Conservation (phyloP, 2,329 filamentous ascomycete genomes). For the Penicillium sp. region DNA sequence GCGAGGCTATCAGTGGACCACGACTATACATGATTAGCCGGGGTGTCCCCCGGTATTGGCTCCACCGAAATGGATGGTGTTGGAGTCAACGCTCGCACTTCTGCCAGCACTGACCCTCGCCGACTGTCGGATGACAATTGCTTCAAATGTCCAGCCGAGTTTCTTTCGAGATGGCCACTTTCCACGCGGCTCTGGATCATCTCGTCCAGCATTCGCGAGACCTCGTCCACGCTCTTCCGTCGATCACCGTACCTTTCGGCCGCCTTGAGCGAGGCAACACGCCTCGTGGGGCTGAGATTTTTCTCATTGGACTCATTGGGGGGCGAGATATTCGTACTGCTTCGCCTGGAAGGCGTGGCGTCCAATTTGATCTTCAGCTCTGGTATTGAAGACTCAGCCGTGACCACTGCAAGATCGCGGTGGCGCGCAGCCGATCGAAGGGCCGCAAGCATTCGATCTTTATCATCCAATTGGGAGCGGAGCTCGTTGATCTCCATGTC, state of each 20-base stretch:
- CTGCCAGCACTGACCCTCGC: constrained; percentile 25
- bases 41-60: constrained; percentile 5
- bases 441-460: constrained; percentile 86
- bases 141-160: constrained; percentile 58
- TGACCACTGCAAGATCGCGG: constrained; percentile 69
- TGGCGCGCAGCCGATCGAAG: constrained; percentile 79
- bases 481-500: constrained; percentile 89
- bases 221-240: constrained; percentile 74
- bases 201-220: constrained; percentile 88
- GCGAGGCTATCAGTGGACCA: not conserved
- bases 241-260: constrained; percentile 36
- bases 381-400: constrained; percentile 30
- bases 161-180: constrained; percentile 63
- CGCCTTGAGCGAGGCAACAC: constrained; percentile 28
- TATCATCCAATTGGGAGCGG: constrained; percentile 84
- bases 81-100: constrained; percentile 23
- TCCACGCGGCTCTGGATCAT: constrained; percentile 91
- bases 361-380: constrained; percentile 27
- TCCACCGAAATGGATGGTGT: constrained; percentile 18
- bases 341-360: constrained; percentile 27
- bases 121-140: constrained; percentile 47
- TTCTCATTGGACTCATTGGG: constrained; percentile 16
- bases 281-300: constrained; percentile 23
- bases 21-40: constrained; percentile 7
- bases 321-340: constrained; percentile 10